Conservation (phyloP, 306 rosid genomes). For the Inga leiocalycina region DNA sequence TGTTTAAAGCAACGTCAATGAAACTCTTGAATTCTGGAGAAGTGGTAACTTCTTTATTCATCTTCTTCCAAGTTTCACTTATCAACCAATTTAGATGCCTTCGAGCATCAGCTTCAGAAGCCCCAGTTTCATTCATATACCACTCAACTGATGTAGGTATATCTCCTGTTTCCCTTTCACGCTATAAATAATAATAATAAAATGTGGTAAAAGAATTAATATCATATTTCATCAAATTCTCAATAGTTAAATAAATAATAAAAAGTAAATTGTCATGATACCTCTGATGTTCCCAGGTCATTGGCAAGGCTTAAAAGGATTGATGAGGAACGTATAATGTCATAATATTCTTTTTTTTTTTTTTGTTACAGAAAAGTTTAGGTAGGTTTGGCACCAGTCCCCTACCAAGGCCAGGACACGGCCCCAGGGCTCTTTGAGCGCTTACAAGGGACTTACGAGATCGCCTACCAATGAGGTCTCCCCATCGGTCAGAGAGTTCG, state of each 20-base stretch:
- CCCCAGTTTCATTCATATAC: background rate
- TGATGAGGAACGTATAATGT: background rate
- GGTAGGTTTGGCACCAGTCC: no score
- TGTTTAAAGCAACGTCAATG: background rate
- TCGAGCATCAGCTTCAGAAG: background rate
- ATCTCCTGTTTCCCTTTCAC: background rate
- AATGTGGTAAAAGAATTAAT: background rate
- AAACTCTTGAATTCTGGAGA: background rate
- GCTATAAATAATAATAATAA: background rate
- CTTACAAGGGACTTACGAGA: no score
- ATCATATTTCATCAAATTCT: background rate
- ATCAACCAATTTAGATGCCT: background rate
- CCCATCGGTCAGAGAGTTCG: no score
- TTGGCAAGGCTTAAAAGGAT: background rate
- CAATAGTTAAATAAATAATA: no score
- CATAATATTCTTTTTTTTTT: no score
- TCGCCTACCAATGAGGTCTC: no score
- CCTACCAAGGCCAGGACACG: no score
- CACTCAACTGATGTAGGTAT: background rate
- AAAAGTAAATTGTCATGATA: background rate
- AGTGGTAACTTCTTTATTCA: background rate
- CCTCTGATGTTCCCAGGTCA: background rate
- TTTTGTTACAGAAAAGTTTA: no score
- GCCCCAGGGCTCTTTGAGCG: no score
- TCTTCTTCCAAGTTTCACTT: background rate